These are phyloP conservation scores for Trametes meyenii DNA, from an alignment of 768 basidiomycete genomes.

Conservation along the genomic window DNA sequence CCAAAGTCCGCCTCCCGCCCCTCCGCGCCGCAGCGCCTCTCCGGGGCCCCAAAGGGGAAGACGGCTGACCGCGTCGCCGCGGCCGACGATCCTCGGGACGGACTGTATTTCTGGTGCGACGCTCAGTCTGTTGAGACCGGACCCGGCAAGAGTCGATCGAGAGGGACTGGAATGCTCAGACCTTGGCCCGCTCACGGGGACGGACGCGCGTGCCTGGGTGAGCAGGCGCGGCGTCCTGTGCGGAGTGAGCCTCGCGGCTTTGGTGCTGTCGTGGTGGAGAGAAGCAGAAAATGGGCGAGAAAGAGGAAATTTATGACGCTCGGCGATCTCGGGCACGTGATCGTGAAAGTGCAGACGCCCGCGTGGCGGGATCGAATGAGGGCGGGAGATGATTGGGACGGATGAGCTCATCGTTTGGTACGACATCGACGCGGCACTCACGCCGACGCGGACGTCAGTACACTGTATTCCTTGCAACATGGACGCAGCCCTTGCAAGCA, in stretches of 20 bases:
- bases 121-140: conserved; percentile 58
- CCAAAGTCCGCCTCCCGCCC: conserved; percentile 28
- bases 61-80: not conserved
- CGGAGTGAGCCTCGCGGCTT: conserved; percentile 73
- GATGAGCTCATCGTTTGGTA: no score
- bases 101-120: conserved; percentile 65
- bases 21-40: conserved; percentile 43
- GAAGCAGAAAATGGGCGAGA: not conserved
- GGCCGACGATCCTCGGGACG: conserved; percentile 31
- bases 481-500: no score
- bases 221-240: conserved; percentile 42
- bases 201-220: conserved; percentile 25
- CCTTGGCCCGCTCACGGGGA: conserved; percentile 78
- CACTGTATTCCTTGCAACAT: no score
- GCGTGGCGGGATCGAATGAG: no score
- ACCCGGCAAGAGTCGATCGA: conserved; percentile 64
- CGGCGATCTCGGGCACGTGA: not conserved
- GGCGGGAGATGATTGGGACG: no score
- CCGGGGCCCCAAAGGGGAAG: conserved; percentile 35
- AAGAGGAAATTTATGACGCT: conserved; percentile 14
- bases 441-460: no score
- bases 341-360: no score
- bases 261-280: conserved; percentile 43
- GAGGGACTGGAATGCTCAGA: conserved; percentile 74
- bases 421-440: no score